Conservation (phyloP, 345 rosid species). For the Bruguiera gymnorhiza region DNA sequence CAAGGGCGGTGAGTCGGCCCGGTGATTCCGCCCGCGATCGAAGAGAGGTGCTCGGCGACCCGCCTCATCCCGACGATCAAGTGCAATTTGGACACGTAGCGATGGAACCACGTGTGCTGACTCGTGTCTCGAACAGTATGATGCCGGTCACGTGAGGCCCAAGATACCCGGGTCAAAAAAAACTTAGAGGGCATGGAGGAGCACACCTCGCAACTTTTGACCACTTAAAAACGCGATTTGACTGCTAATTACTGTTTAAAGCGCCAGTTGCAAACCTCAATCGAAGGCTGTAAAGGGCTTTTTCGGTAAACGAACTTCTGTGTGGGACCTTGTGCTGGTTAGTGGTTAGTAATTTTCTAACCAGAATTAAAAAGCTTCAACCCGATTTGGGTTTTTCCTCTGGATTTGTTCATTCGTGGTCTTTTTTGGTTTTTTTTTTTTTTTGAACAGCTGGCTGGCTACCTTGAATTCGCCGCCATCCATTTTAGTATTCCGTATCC, state of each 20-base stretch:
- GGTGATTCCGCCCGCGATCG: slow-evolving; percentile 23
- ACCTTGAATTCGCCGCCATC: slow-evolving; percentile 87
- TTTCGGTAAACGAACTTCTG: neutral
- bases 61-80: slow-evolving; percentile 43
- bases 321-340: neutral
- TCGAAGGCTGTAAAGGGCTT: neutral
- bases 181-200: neutral
- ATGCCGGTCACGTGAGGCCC: slow-evolving; percentile 69
- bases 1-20: neutral
- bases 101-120: neutral
- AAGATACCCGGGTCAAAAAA: slow-evolving; percentile 67
- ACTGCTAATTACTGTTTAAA: neutral
- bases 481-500: slow-evolving; percentile 44
- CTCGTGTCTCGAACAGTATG: neutral
- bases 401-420: no score
- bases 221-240: neutral
- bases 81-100: slow-evolving; percentile 40
- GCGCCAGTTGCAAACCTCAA: neutral
- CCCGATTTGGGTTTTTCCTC: no score
- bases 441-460: slow-evolving; percentile 43
- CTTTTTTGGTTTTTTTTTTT: no score
- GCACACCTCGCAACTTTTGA: neutral
- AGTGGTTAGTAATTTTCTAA: neutral
- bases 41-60: slow-evolving; percentile 5
- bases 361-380: no score